A percentile compares a stretch with the other conserved stretches of the same genome.
These are phyloP conservation scores for Friedmanniomyces simplex DNA, from an alignment of 495 filamentous ascomycete species.

Conservation along the genomic window DNA sequence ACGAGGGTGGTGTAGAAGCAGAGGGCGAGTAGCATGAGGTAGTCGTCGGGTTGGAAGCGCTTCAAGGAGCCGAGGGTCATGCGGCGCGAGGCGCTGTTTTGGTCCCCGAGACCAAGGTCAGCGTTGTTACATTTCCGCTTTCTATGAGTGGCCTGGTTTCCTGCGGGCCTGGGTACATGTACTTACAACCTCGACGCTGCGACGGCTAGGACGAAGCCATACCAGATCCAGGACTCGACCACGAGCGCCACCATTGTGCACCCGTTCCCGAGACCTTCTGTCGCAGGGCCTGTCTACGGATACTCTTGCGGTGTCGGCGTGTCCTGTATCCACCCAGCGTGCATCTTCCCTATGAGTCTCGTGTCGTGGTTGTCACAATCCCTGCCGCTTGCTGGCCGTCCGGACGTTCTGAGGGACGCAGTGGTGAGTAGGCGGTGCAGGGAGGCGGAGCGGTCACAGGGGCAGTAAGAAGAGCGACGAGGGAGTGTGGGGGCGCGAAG, in stretches of 20 bases:
- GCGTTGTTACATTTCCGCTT: background rate
- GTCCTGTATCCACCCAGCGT: background rate
- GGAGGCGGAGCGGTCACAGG: too few species aligned
- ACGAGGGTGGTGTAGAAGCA: conserved; percentile 46
- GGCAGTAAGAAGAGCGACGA: too few species aligned
- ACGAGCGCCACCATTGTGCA: conserved; percentile 28
- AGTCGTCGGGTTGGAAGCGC: conserved; percentile 47
- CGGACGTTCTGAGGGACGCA: too few species aligned
- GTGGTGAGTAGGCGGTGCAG: too few species aligned
- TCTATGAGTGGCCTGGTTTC: conserved; percentile 25
- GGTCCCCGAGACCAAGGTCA: background rate
- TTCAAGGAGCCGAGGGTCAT: conserved; percentile 38
- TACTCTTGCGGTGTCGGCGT: conserved; percentile 8
- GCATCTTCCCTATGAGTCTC: background rate
- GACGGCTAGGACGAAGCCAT: conserved; percentile 32
- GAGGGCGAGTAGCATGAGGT: conserved; percentile 46
- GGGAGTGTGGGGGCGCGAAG: too few species aligned
- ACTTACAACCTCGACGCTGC: conserved; percentile 36
- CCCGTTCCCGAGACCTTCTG: background rate
- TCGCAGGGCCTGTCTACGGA: background rate
- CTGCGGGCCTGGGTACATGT: background rate
- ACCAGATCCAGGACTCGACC: conserved; percentile 43
- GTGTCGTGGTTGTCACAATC: background rate
- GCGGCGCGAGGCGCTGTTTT: conserved; percentile 21
- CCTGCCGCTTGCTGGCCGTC: background rate